Percentiles rank a stretch among this genome's conserved stretches.
Conservation (phyloP, 768 basidiomycete genomes). For the Tylopilus cervinicoccineus region DNA sequence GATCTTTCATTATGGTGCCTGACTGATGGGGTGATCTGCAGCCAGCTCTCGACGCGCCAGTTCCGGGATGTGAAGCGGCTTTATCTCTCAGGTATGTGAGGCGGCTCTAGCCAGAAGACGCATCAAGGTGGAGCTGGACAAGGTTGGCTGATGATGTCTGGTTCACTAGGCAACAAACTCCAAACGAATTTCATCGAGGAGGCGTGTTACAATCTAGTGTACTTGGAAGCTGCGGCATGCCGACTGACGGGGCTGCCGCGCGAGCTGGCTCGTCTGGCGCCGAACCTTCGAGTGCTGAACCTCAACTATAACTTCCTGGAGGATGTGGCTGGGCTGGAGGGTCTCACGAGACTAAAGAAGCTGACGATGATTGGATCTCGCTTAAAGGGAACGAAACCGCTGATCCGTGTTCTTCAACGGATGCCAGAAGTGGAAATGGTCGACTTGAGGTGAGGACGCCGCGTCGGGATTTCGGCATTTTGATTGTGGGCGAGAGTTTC, state of each 20-base stretch:
- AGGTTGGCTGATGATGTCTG: conserved; percentile 17
- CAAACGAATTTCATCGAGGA: conserved; percentile 57
- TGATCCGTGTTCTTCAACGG: conserved; percentile 67
- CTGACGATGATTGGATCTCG: conserved; percentile 84
- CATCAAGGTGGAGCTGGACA: conserved; percentile 12
- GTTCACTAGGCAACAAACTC: conserved; percentile 66
- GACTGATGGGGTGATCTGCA: conserved; percentile 36
- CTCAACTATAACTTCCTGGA: conserved; percentile 97
- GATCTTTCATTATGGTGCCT: conserved; percentile 37
- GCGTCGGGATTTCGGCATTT: conserved; percentile 10
- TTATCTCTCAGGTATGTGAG: conserved; percentile 83
- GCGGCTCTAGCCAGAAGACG: conserved; percentile 13
- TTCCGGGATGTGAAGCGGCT: conserved; percentile 90
- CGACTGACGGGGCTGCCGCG: conserved; percentile 71
- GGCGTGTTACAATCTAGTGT: conserved; percentile 84
- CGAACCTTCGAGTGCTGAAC: conserved; percentile 89
- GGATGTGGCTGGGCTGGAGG: conserved; percentile 61
- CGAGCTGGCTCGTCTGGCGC: conserved; percentile 59
- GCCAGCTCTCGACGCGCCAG: conserved; percentile 50
- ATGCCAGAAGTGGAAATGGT: conserved; percentile 84
- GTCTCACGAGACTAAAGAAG: conserved; percentile 73
- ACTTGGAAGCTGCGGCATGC: conserved; percentile 90
- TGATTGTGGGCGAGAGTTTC: not conserved
- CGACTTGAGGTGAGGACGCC: conserved; percentile 73
- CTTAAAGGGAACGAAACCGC: conserved; percentile 65